These are phyloP conservation scores for Naganishia randhawae DNA, from an alignment of 768 basidiomycete species.

Conservation along the genomic window DNA sequence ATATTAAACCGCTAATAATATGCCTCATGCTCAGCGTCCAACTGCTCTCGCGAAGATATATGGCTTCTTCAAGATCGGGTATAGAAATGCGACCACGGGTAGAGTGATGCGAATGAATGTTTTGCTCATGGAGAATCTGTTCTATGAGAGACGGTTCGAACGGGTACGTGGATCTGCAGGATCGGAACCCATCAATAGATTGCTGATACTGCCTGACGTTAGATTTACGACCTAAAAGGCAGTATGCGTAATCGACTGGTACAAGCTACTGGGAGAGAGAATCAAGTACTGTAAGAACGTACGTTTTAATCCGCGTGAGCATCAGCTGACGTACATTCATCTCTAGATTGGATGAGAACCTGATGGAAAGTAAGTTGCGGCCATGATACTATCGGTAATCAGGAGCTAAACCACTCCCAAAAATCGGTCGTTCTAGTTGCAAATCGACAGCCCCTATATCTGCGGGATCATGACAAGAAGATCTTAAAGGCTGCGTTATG, in stretches of 20 bases:
- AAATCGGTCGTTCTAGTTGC: slow-evolving; percentile 58
- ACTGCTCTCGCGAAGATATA: slow-evolving; percentile 94
- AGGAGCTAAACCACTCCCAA: slow-evolving; percentile 17
- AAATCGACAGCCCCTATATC: slow-evolving; percentile 81
- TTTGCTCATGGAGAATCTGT: slow-evolving; percentile 87
- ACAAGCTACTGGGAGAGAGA: slow-evolving; percentile 79
- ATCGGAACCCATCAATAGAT: background rate
- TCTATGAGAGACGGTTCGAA: slow-evolving; percentile 84
- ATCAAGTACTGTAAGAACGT: slow-evolving; percentile 69
- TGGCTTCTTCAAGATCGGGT: slow-evolving; percentile 90
- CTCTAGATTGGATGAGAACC: slow-evolving; percentile 75
- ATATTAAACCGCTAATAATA: background rate
- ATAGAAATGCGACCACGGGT: slow-evolving; percentile 73
- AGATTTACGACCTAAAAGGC: slow-evolving; percentile 98
- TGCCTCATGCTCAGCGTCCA: slow-evolving; percentile 61
- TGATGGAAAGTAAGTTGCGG: slow-evolving; percentile 76
- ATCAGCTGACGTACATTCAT: background rate
- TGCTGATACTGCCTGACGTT: slow-evolving; percentile 1
- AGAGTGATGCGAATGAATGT: slow-evolving; percentile 90
- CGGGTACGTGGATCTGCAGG: slow-evolving; percentile 56
- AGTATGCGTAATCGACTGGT: slow-evolving; percentile 91
- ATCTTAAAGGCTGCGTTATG: slow-evolving; percentile 83
- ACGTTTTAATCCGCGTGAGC: background rate
- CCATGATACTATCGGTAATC: background rate
- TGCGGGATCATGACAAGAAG: slow-evolving; percentile 93